Evolutionary conservation across 2,329 filamentous ascomycete species (phyloP).

Genomic region (Daldinia sp.): DNA sequence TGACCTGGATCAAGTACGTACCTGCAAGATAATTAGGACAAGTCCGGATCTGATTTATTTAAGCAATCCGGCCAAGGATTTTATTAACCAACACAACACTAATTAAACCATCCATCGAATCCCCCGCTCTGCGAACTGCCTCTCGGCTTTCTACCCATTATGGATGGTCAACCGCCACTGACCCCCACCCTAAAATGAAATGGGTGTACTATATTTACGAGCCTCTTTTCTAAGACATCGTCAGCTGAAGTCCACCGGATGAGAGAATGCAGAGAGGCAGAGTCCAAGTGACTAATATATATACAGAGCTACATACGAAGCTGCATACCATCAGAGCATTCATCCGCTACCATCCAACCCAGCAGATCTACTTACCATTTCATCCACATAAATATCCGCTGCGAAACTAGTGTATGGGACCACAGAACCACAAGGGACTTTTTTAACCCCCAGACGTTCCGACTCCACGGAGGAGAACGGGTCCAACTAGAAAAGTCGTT

Average conservation of each 20-base stretch:
- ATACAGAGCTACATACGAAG: neutral
- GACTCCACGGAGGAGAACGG: constrained; percentile 13
- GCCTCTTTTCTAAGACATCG: constrained; percentile 21
- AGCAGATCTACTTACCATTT: neutral
- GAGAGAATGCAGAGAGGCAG: constrained; percentile 3
- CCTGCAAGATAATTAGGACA: neutral
- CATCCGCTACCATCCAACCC: constrained; percentile 1
- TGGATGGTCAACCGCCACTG: constrained; percentile 26
- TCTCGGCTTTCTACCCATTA: constrained; percentile 22
- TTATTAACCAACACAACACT: constrained; percentile 2
- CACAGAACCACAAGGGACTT: neutral
- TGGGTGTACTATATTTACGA: constrained; percentile 11
- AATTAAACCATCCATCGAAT: constrained; percentile 6
- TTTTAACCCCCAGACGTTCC: neutral
- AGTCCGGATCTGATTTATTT: constrained; percentile 18
- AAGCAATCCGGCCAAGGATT: constrained; percentile 21
- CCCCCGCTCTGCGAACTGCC: constrained; percentile 6
- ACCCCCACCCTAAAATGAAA: constrained; percentile 24
- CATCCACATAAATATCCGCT: constrained; percentile 22
- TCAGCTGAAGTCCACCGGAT: constrained; percentile 20
- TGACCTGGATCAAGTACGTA: neutral
- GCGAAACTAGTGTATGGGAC: neutral
- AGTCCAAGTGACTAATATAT: constrained; percentile 20
- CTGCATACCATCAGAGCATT: too few species aligned
- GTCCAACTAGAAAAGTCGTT: constrained; percentile 22